Base-by-base conservation (phyloP, 2,329 filamentous ascomycete species). In the Beauveria brongniartii region DNA sequence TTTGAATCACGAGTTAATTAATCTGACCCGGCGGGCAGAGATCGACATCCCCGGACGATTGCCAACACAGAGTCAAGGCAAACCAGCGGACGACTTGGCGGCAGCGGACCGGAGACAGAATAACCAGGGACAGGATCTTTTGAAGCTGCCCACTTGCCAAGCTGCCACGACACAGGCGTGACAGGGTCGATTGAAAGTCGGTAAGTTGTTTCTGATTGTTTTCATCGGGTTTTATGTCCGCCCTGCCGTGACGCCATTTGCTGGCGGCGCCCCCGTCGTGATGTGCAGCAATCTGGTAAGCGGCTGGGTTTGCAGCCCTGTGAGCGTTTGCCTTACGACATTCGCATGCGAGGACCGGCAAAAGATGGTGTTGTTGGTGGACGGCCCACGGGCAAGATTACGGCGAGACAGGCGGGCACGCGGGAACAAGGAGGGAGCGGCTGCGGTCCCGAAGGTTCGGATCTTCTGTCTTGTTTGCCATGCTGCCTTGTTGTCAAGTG, bases 281-380 rank as follows among this genome's bases (percentile, higher is more conserved):
- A 44, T 30, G 56, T 26, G 56, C 37, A 59, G 56, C 56, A 59
- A 53, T 59, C 46, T 59, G 47, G 40, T 24, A 8, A 48, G 24
- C 48, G 56, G 56, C 56, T 59, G 56, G 56, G 48, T 59, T 59
- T 59, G 56, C 56, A 59, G 56, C 56, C 56, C 48, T 53, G 47
- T 44, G 44, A 30, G 37, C 40, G 56, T 59, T 53, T 59, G 48
- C 40, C 34, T 48, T 48, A 53, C 53, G 34, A 0, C 34, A 14
- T 16, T 37, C 28, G 28, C 28, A 30, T 10, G 9, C 34, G 34
- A 6, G 34, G 34, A 37, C 12, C 34, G 34, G 34, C 34, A 37
- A 37, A 37, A 37, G 34, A 37, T 37, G 34, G 12, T 37, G 34
- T 37, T 37, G 34, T 37, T 37, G 34, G 34, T 37, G 34, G 34